Percentiles rank a stretch among this genome's conserved stretches.
These are phyloP conservation scores for Calonectria pseudoturangicola DNA, from an alignment of 2,329 filamentous ascomycete species.

Conservation along the genomic window DNA sequence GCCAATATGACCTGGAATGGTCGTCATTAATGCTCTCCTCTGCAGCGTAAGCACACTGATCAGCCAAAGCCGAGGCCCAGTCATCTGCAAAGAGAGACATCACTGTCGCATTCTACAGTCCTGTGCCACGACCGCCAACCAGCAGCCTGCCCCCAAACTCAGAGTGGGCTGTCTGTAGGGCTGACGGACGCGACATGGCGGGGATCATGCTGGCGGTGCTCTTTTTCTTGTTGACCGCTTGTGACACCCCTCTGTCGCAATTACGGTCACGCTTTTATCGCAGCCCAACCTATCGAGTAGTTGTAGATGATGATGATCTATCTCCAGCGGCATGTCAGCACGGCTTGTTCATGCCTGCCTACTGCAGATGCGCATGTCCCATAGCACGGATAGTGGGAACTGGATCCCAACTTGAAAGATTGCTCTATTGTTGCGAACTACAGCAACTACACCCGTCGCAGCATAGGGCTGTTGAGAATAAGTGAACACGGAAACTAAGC, in stretches of 20 bases:
- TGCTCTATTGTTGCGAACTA: conserved; percentile 52
- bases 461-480: conserved; percentile 47
- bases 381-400: conserved; percentile 10
- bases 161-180: conserved; percentile 48
- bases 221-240: conserved; percentile 42
- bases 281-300: conserved; percentile 25
- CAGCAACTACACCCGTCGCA: conserved; percentile 46
- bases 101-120: neutral
- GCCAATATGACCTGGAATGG: neutral
- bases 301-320: conserved; percentile 7
- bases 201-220: conserved; percentile 37
- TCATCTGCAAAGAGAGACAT: conserved; percentile 7
- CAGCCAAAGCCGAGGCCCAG: conserved; percentile 13
- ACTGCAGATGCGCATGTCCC: conserved; percentile 9
- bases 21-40: conserved; percentile 23
- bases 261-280: conserved; percentile 1
- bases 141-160: conserved; percentile 14
- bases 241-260: conserved; percentile 39
- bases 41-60: conserved; percentile 32
- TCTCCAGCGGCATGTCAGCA: conserved; percentile 15
- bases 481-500: conserved; percentile 53
- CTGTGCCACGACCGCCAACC: conserved; percentile 27
- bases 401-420: conserved; percentile 45
- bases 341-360: conserved; percentile 10
- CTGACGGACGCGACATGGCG: conserved; percentile 43